Percentiles rank a stretch among this genome's conserved stretches.
Conservation (phyloP, 495 filamentous ascomycete genomes). For the Neurospora sp. region DNA sequence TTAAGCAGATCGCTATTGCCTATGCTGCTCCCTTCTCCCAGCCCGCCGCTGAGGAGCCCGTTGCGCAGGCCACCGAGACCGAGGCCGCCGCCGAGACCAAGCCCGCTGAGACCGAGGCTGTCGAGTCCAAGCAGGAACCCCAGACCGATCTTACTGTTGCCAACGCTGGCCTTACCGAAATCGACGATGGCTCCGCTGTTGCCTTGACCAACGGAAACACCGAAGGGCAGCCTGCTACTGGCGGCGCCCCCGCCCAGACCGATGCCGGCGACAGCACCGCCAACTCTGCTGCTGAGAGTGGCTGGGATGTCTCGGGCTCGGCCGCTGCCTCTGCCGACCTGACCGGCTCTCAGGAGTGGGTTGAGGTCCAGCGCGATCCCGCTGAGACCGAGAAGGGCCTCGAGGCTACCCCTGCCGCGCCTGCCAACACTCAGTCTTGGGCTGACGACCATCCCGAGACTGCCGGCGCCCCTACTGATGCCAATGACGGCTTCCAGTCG, state of each 20-base stretch:
- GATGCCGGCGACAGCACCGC: constrained; percentile 50
- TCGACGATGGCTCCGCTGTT: constrained; percentile 29
- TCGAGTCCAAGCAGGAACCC: constrained; percentile 36
- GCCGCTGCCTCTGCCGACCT: constrained; percentile 28
- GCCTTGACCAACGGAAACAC: constrained; percentile 43
- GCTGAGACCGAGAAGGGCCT: constrained; percentile 63
- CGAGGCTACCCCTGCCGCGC: constrained; percentile 45
- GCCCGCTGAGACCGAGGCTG: constrained; percentile 25
- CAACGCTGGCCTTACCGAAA: constrained; percentile 68
- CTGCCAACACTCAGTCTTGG: constrained; percentile 18
- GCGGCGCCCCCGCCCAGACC: constrained; percentile 39
- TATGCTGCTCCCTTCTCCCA: constrained; percentile 26
- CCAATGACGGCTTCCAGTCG: constrained; percentile 59
- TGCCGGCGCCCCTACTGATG: constrained; percentile 4
- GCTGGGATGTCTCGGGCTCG: constrained; percentile 47
- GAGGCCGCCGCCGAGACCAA: constrained; percentile 30
- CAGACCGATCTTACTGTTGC: constrained; percentile 66
- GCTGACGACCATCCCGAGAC: constrained; percentile 16
- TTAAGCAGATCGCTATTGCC: constrained; percentile 51
- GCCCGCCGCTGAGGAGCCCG: constrained; percentile 24
- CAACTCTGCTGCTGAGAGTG: constrained; percentile 56
- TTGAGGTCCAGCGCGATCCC: constrained; percentile 53
- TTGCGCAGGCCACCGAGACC: constrained; percentile 23
- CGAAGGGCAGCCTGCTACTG: constrained; percentile 28
- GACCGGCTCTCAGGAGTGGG: constrained; percentile 59